These are phyloP conservation scores for Cyberlindnera japonica DNA, from an alignment of 805 yeast species.

Conservation along the genomic window DNA sequence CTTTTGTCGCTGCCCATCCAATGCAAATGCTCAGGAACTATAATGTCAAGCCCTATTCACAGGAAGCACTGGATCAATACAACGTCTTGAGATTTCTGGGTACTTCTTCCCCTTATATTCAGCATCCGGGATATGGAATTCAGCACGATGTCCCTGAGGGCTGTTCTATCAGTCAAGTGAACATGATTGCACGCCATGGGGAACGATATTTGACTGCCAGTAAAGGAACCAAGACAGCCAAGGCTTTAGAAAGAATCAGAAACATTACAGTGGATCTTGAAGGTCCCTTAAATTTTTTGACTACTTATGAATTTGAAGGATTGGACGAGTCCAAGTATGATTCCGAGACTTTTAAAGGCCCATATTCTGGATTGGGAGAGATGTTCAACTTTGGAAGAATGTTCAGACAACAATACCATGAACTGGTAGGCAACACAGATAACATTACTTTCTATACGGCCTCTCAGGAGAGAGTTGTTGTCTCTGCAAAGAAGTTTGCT, in stretches of 20 bases:
- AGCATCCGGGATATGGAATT: constrained; percentile 49
- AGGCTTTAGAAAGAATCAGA: constrained; percentile 29
- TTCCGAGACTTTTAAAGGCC: constrained; percentile 47
- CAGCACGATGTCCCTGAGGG: constrained; percentile 47
- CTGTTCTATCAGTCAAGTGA: constrained; percentile 53
- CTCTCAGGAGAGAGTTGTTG: constrained; percentile 51
- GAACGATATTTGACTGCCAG: constrained; percentile 46
- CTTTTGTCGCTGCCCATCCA: constrained; percentile 4
- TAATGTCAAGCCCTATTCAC: constrained; percentile 25
- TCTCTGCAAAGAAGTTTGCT: constrained; percentile 53
- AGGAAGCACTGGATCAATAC: constrained; percentile 38
- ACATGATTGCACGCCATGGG: constrained; percentile 52
- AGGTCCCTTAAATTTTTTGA: constrained; percentile 24
- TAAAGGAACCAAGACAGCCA: constrained; percentile 18
- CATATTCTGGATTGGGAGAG: constrained; percentile 51
- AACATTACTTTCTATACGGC: constrained; percentile 51
- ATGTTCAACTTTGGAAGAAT: constrained; percentile 46
- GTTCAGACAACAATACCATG: constrained; percentile 46
- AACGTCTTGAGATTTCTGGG: constrained; percentile 45
- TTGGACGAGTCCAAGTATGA: constrained; percentile 40
- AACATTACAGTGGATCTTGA: constrained; percentile 30
- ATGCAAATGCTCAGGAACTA: constrained; percentile 9
- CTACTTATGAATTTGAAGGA: constrained; percentile 45
- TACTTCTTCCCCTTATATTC: constrained; percentile 52
- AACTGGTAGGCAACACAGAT: constrained; percentile 32